A percentile compares a stretch with the other conserved stretches of the same genome.
phyloP scores from a whole-genome alignment of 2,329 filamentous ascomycete species.

The Aschersonia sp. region DNA sequence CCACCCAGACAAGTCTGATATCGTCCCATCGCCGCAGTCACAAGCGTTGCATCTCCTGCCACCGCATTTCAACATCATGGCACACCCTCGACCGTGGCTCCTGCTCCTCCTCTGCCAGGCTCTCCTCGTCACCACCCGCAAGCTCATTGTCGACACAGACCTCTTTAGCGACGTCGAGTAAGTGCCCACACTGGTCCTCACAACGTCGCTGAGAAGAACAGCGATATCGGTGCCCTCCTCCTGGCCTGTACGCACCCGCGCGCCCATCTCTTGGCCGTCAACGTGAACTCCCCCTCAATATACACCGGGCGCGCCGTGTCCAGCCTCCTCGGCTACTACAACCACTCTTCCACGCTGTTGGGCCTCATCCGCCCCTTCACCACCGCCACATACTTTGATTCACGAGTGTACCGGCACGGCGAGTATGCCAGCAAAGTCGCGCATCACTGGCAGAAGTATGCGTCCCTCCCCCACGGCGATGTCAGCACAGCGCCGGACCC shows the following conservation, averaged over 20 bases:
- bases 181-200: slow-evolving; percentile 3
- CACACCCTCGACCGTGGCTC: no score
- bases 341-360: slow-evolving; percentile 19
- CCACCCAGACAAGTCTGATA: no score
- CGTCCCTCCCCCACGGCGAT: slow-evolving; percentile 17
- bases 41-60: no score
- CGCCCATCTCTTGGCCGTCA: slow-evolving; percentile 23
- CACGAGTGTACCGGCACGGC: slow-evolving; percentile 19
- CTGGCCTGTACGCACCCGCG: slow-evolving; percentile 22
- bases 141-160: slow-evolving; percentile 30
- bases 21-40: no score
- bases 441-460: slow-evolving; percentile 18
- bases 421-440: slow-evolving; percentile 32
- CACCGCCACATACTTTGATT: slow-evolving; percentile 28
- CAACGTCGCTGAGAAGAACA: slow-evolving; percentile 5
- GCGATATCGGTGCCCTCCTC: slow-evolving; percentile 26
- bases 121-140: not conserved
- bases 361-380: slow-evolving; percentile 24
- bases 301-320: slow-evolving; percentile 26
- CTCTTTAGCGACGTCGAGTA: slow-evolving; percentile 32
- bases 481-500: slow-evolving; percentile 21
- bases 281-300: slow-evolving; percentile 24
- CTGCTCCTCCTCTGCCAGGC: not conserved
- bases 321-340: slow-evolving; percentile 27
- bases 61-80: no score